Percentiles rank a stretch among this genome's conserved stretches.
phyloP scores from a whole-genome alignment of 345 rosid genomes.

The Gossypium sturtianum region DNA sequence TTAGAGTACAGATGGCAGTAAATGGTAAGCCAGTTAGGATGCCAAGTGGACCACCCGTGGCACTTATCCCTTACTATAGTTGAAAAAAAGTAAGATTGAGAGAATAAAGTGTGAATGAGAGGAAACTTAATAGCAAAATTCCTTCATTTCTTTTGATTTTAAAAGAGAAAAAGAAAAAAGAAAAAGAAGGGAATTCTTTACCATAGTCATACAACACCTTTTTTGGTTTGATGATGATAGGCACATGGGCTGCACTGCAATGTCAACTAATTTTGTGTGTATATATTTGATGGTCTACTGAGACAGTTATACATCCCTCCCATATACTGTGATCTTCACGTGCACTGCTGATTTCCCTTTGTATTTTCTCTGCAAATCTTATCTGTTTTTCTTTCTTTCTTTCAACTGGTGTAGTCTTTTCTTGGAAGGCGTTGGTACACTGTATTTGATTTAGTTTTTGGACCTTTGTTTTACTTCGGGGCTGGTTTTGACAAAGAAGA shows the following conservation, averaged over 20 bases:
- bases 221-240: not conserved
- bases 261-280: not conserved
- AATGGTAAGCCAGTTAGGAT: conserved; percentile 26
- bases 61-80: conserved; percentile 38
- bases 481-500: not conserved
- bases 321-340: conserved; percentile 1
- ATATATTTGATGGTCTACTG: not conserved
- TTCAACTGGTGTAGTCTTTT: not conserved
- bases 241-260: conserved; percentile 7
- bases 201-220: not conserved
- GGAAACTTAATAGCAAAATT: not conserved
- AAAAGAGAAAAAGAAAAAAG: not conserved
- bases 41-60: conserved; percentile 38
- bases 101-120: not conserved
- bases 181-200: not conserved
- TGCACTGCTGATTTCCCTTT: not conserved
- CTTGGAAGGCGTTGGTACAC: not conserved
- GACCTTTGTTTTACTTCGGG: not conserved
- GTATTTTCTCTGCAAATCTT: conserved; percentile 1
- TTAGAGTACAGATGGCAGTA: conserved; percentile 7
- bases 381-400: not conserved
- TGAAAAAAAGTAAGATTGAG: conserved; percentile 7
- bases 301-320: not conserved
- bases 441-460: not conserved
- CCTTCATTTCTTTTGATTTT: not conserved